Evolutionary conservation across 176 grass and related monocot species (phyloP).

Genomic region (Triticum dicoccoides): DNA sequence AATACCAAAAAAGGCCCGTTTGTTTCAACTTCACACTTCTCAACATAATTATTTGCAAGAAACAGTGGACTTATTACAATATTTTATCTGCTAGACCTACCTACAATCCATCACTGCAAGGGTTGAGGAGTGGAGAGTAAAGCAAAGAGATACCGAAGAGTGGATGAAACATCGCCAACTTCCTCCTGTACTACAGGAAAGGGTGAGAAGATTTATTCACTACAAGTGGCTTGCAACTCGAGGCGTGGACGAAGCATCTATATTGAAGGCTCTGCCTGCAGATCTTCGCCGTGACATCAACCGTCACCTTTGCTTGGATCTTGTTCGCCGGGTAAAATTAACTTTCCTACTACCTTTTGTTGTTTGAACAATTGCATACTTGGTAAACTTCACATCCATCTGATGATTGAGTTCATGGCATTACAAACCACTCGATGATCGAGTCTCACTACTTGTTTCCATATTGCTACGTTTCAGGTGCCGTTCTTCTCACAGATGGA

Average conservation of each 20-base stretch:
- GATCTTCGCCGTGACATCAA: constrained; percentile 96
- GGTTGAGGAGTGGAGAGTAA: constrained; percentile 96
- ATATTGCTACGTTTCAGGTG: constrained; percentile 45
- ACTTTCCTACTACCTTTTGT: neutral
- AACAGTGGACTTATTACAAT: constrained; percentile 13
- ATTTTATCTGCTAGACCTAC: constrained; percentile 65
- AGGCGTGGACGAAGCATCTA: constrained; percentile 92
- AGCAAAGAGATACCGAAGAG: constrained; percentile 88
- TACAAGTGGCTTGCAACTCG: constrained; percentile 97
- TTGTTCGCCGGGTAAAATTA: constrained; percentile 82
- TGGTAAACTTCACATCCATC: neutral
- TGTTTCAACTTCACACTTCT: neutral
- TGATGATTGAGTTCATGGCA: neutral
- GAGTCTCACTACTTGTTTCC: neutral
- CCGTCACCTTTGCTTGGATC: constrained; percentile 80
- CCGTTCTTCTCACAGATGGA: constrained; percentile 96
- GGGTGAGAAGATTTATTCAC: constrained; percentile 84
- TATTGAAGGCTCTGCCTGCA: constrained; percentile 61
- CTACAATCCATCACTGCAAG: constrained; percentile 93
- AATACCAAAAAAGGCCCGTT: neutral
- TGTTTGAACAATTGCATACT: neutral
- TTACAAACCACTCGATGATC: neutral
- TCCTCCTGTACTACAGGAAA: constrained; percentile 56
- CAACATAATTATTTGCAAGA: neutral
- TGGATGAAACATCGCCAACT: constrained; percentile 97